Evolutionary conservation across 106 monocot species (phyloP), one percentile per base, ranked within the genome.

Genomic region (Allium cepa): DNA sequence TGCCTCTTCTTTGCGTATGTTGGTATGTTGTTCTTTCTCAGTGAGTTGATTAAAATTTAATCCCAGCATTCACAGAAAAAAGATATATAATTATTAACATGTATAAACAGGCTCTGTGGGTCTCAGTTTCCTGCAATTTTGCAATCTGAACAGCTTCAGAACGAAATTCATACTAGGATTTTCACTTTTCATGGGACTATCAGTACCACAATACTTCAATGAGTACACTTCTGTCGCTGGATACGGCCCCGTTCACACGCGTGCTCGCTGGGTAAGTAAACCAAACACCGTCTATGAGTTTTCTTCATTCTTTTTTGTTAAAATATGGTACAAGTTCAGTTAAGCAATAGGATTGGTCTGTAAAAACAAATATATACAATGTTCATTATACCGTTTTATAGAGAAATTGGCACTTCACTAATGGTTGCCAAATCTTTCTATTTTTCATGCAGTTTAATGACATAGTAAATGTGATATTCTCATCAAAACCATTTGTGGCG

Each of bases 1-100:
- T 97, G 96, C 66, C 81, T 97, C 46, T 92, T 97, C 88, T 97
- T 97, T 79, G 96, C 92, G 57, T 97, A 97, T 73, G 85, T 86
- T 49, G 96, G 96, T 96, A 77, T 13, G 88, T 67, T 51, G 88
- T 67, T 51, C n/a, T 17, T 11, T 52, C 26, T 52, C 12, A 26
- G 49, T 67, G 12, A 9, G n/a, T 58, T 48, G 49, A 66, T 59
- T n/a, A 50, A 26, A 49, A 15, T 15, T 10, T 46, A 57, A 13
- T 66, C 16, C 13, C 9, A 67, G 64, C n/a, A 47, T 46, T 17
- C 14, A 1, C 49, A 14, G 53, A 12, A 14, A 51, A 7, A 61
- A 11, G 45, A 45, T 61, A 27, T 27, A 46, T 13, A 14, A 15
- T 47, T 7, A 45, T 8, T 63, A 50, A 7, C 10, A 75, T 68